Evolutionary conservation across 345 rosid species (phyloP), one percentile per base, ranked within the genome.

Genomic region (Brassica cretica): DNA sequence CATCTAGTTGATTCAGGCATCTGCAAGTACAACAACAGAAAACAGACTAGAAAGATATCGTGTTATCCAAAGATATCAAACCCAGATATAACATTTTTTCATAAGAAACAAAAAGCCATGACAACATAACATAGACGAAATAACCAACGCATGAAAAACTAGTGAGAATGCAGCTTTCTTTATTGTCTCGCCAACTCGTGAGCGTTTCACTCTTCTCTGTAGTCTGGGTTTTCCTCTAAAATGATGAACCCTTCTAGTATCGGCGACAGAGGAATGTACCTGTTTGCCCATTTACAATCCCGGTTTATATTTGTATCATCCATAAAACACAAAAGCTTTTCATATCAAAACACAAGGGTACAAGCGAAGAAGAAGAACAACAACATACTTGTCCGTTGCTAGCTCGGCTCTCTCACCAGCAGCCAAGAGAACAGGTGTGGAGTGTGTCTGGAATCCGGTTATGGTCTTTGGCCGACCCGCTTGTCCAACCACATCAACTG

Each of bases 401-500:
- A 95, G 81, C 63, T 95, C 98, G 4, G 99, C 97, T 74, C 98
- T 86, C 74, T 95, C 98, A 7, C 99, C 96, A 25, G 96, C 97
- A 65, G 99, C 98, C 15, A 95, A 81, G 80, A 95, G 98, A 73
- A 92, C 97, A 0, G 97, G 99, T 33, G 99, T 91, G 0, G 96
- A 89, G 81, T 95, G 98, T 18, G 99, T 95, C 86, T 95, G 98
- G 60, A 53, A 53, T 15, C 60, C 60, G 24, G 60, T 53, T 16
- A 53, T 53, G 24, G 60, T 53, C 60, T 90, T 95, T 39, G 99
- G 99, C 29, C 96, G 90, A 64, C 99, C 99, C 27, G 98, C 97
- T 83, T 91, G 97, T 12, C 98, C 98, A 10, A 95, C 99, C 63
- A 95, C 97, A 83, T 95, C 99, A 33, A 95, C 97, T 16, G 98